phyloP scores from a whole-genome alignment of 441 rosid genomes.

The Adansonia grandidieri region DNA sequence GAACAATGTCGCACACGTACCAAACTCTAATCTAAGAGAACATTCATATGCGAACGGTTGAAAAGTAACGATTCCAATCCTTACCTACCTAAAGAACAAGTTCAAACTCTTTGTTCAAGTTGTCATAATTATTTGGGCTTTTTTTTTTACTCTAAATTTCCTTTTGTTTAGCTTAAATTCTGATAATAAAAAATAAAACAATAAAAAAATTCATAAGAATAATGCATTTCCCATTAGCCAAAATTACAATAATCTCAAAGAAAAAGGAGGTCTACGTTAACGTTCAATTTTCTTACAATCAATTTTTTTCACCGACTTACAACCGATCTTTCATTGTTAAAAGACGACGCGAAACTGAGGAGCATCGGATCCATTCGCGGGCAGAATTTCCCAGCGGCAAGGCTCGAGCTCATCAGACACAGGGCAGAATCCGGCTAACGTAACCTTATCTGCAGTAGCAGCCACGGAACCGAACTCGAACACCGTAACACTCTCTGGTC shows the following conservation, averaged over 20 bases:
- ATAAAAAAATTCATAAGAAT: neutral
- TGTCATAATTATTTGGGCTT: neutral
- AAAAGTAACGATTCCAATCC: neutral
- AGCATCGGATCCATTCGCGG: conserved; percentile 70
- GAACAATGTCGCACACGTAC: neutral
- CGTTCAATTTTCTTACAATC: conserved; percentile 4
- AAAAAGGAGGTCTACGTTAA: neutral
- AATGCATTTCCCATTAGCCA: neutral
- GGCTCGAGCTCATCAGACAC: conserved; percentile 94
- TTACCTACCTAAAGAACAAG: neutral
- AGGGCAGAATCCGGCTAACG: conserved; percentile 89
- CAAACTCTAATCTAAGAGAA: neutral
- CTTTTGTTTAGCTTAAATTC: neutral
- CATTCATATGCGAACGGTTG: no score
- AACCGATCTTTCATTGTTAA: conserved; percentile 33
- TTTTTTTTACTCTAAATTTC: neutral
- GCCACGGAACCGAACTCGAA: conserved; percentile 89
- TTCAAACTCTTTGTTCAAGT: neutral
- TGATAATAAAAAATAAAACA: neutral
- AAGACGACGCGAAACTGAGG: conserved; percentile 95
- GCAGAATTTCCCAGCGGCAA: conserved; percentile 93
- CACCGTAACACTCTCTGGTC: conserved; percentile 74
- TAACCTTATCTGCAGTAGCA: conserved; percentile 76
- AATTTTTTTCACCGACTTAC: neutral
- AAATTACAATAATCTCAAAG: neutral